phyloP scores from a whole-genome alignment of 768 basidiomycete genomes.

The Naganishia vishniacii region DNA sequence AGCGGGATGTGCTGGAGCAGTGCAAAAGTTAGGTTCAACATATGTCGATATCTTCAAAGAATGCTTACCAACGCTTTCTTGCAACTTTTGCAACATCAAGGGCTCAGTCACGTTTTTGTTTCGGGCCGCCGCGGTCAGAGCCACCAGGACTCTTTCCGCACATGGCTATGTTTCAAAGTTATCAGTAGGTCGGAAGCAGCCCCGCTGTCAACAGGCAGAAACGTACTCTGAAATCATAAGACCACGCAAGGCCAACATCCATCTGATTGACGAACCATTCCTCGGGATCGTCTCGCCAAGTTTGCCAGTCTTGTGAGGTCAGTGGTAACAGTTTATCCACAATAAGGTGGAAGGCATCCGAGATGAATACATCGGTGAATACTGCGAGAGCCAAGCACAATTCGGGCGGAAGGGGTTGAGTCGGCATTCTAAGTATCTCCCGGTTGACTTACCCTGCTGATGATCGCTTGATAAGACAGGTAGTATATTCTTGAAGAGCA shows the following conservation, averaged over 20 bases:
- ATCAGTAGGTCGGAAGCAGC: not conserved
- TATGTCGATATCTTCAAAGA: not conserved
- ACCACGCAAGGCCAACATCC: constrained; percentile 84
- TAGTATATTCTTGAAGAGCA: constrained; percentile 47
- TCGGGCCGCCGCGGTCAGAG: constrained; percentile 48
- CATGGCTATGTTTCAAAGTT: constrained; percentile 64
- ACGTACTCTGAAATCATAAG: constrained; percentile 79
- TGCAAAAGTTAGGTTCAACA: not conserved
- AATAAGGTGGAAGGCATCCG: constrained; percentile 55
- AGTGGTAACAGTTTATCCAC: constrained; percentile 81
- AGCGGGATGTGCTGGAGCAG: constrained; percentile 1
- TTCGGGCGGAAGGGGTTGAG: not conserved
- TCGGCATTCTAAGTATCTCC: not conserved
- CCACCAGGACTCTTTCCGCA: constrained; percentile 84
- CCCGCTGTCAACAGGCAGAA: not conserved
- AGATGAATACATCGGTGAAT: constrained; percentile 42
- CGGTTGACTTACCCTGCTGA: constrained; percentile 35
- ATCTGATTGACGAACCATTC: constrained; percentile 90
- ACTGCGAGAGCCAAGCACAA: constrained; percentile 35
- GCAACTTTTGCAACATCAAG: constrained; percentile 22
- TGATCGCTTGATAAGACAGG: constrained; percentile 42
- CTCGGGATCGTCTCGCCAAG: constrained; percentile 83
- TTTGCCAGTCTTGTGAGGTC: constrained; percentile 70
- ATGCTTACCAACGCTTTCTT: constrained; percentile 16
- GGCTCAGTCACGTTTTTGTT: constrained; percentile 28